Evolutionary conservation across 73 alveolate genomes (phyloP), one percentile per base, ranked within the genome.

Genomic region (Paraurostyla sp.): DNA sequence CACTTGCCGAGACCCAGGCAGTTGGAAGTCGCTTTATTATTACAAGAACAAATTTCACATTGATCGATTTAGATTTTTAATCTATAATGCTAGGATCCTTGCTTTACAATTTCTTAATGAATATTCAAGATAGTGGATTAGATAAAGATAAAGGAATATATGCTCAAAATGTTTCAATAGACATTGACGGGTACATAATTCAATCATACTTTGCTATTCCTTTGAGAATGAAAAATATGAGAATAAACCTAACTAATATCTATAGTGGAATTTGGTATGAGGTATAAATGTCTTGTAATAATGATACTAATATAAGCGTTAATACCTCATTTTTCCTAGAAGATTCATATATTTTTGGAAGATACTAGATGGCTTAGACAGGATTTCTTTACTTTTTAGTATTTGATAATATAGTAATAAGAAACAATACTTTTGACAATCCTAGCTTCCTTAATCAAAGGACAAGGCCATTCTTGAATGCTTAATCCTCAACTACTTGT

Each of bases 401-500:
- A 23, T 43, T 16, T 60, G 92, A 62, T 42, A 78, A 63, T 40
- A 20, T 83, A 20, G 45, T 25, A 9, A 0, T 83, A 23, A 63
- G 52, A 36, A 42, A 62, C 23, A 62, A 63, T 43, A 83, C 85
- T 9, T 83, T 83, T 49, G 76, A 83, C 30, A 49, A 65, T 22
- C 23, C 48, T 29, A 45, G 85, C 29, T 83, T 41, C 40, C 54
- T 83, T 0, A 51, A 69, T 27, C 23, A 33, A 58, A 78, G 16
- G 0, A 63, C 92, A 0, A 81, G 92, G 18, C 84, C 92, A 4
- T 83, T 83, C 36, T 13, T 45, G 4, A 58, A 57, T 46, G 45
- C 45, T 9, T 50, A 3, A 1, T 78, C 92, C 2, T 36, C 63
- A 29, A 7, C 45, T 29, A 3, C 27, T 6, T 83, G 92, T 51